Evolutionary conservation across 495 filamentous ascomycete species (phyloP).

Genomic region (Astrocystis sublimbata): DNA sequence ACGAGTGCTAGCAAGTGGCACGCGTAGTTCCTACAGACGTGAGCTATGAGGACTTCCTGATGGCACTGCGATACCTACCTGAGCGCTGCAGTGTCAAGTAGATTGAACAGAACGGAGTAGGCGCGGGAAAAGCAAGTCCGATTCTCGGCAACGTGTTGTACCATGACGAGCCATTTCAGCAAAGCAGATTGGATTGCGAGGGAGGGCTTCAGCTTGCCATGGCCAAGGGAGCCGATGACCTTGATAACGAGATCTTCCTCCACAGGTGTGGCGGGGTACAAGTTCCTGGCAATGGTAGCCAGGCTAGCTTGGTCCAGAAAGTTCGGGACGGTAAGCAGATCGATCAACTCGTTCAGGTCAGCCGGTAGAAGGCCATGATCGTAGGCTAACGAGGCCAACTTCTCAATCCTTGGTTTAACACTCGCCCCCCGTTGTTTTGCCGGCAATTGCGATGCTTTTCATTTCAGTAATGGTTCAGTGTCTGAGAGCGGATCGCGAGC

Average conservation of each 20-base stretch:
- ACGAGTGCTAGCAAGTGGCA: slow-evolving; percentile 84
- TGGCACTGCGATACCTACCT: slow-evolving; percentile 45
- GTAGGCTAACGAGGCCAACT: slow-evolving; percentile 54
- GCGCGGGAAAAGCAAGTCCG: slow-evolving; percentile 63
- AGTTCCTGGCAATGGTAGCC: slow-evolving; percentile 65
- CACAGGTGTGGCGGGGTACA: slow-evolving; percentile 71
- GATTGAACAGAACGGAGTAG: slow-evolving; percentile 79
- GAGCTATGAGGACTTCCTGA: neutral
- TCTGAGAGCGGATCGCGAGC: neutral
- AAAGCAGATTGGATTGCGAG: slow-evolving; percentile 67
- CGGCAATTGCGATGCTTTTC: slow-evolving; percentile 50
- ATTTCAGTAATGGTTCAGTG: slow-evolving; percentile 7
- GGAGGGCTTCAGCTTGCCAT: slow-evolving; percentile 75
- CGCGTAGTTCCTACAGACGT: slow-evolving; percentile 53
- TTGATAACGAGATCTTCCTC: slow-evolving; percentile 61
- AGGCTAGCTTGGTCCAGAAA: slow-evolving; percentile 75
- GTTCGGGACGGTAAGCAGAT: slow-evolving; percentile 64
- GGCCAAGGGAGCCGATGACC: slow-evolving; percentile 73
- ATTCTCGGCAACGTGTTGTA: slow-evolving; percentile 73
- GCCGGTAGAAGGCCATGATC: slow-evolving; percentile 64
- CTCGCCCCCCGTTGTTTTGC: slow-evolving; percentile 48
- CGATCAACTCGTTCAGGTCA: slow-evolving; percentile 62
- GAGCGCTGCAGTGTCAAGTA: slow-evolving; percentile 77
- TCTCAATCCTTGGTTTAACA: slow-evolving; percentile 52
- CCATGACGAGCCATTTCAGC: slow-evolving; percentile 77